Percentiles rank a stretch among this genome's conserved stretches.
These are phyloP conservation scores for Mycena citricolor DNA, from an alignment of 1,284 basidiomycete species.

Conservation along the genomic window DNA sequence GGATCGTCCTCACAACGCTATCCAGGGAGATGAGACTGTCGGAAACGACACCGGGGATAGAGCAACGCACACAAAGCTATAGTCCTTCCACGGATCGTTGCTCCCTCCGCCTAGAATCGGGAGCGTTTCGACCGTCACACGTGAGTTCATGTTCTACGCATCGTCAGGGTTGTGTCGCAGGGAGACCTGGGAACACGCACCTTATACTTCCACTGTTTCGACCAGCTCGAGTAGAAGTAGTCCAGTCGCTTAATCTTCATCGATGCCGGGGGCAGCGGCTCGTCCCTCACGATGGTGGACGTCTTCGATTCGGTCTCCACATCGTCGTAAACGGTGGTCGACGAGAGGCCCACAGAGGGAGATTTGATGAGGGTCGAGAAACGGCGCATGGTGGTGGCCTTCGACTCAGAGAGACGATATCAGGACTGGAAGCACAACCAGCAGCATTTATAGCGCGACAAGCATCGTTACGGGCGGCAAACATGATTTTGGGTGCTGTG, in stretches of 20 bases:
- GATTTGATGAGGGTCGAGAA: constrained; percentile 33
- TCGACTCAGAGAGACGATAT: too few species aligned
- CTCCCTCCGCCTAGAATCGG: constrained; percentile 36
- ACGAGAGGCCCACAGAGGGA: constrained; percentile 22
- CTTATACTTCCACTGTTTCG: constrained; percentile 53
- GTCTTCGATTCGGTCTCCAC: constrained; percentile 36
- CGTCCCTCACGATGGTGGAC: constrained; percentile 36
- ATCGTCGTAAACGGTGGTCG: constrained; percentile 23
- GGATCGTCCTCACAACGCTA: constrained; percentile 49
- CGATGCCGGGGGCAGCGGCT: constrained; percentile 39
- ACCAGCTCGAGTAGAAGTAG: constrained; percentile 55
- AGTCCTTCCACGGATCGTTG: constrained; percentile 55
- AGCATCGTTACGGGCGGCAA: too few species aligned
- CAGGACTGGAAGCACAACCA: too few species aligned
- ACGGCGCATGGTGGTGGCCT: constrained; percentile 33
- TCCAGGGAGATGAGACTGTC: neutral
- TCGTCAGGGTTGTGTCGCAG: neutral
- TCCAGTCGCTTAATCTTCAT: constrained; percentile 59
- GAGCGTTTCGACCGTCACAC: constrained; percentile 45
- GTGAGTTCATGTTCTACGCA: constrained; percentile 47
- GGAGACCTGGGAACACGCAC: constrained; percentile 29
- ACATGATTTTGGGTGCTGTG: too few species aligned
- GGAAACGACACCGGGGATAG: neutral
- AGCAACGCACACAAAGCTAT: constrained; percentile 46
- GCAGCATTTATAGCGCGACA: too few species aligned